A percentile compares a stretch with the other conserved stretches of the same genome.
Conservation (phyloP, 371 early-diverging fungal species). For the Saksenaea vasiformis region DNA sequence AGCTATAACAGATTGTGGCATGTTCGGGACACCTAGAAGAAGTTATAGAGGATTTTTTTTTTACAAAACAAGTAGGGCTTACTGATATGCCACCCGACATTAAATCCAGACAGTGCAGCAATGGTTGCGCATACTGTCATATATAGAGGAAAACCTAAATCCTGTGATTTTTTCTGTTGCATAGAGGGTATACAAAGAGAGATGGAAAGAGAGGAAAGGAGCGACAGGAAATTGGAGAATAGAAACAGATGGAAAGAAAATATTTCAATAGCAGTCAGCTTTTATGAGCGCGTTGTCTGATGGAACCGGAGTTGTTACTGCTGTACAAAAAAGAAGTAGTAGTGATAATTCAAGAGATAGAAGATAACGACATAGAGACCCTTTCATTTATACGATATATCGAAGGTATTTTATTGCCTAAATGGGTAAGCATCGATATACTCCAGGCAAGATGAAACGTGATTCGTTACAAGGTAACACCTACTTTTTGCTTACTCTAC, state of each 20-base stretch:
- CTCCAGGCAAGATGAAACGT: not conserved
- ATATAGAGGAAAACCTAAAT: constrained; percentile 36
- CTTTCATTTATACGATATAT: not conserved
- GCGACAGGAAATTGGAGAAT: not conserved
- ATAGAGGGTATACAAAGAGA: not conserved
- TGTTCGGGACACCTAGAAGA: constrained; percentile 46
- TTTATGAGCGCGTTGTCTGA: too few species aligned
- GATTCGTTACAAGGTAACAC: constrained; percentile 1
- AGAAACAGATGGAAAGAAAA: not conserved
- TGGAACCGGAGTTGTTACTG: too few species aligned
- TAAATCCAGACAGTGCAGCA: constrained; percentile 47
- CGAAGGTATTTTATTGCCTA: not conserved
- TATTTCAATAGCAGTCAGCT: too few species aligned
- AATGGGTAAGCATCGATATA: not conserved
- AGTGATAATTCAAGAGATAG: not conserved
- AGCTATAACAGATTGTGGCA: constrained; percentile 44
- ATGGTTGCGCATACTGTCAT: constrained; percentile 39
- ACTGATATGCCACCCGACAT: constrained; percentile 52
- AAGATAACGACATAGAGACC: not conserved
- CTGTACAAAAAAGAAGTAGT: not conserved
- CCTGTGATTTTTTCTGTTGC: constrained; percentile 24
- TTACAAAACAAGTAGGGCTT: constrained; percentile 9
- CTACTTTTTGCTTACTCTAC: not conserved
- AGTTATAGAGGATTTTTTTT: not conserved
- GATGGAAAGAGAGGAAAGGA: not conserved